Percentiles rank a stretch among this genome's conserved stretches.
phyloP scores from a whole-genome alignment of 140 eudicot species.

The Oenanthe javanica region DNA sequence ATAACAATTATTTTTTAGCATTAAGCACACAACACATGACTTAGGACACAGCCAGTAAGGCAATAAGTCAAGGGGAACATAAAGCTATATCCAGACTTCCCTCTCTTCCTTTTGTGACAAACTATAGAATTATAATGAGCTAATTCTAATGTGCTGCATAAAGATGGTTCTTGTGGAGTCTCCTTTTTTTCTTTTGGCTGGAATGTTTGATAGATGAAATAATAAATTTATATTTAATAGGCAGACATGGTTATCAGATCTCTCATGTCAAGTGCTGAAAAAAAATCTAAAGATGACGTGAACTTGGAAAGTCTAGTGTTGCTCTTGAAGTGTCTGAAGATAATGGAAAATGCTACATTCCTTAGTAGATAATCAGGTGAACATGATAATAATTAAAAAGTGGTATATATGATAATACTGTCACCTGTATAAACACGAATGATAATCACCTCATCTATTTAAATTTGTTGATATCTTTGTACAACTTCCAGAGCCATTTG shows the following conservation, averaged over 20 bases:
- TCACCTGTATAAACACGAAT: background rate
- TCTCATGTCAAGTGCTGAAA: no score
- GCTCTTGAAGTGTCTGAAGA: no score
- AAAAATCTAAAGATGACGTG: no score
- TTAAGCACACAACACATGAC: background rate
- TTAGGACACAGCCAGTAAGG: background rate
- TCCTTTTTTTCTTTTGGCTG: background rate
- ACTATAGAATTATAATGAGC: background rate
- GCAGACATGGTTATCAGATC: conserved; percentile 89
- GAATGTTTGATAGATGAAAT: background rate
- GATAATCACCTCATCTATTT: background rate
- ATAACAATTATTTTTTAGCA: no score
- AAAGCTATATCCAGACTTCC: background rate
- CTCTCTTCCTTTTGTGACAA: background rate
- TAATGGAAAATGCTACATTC: no score
- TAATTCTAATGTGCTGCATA: background rate
- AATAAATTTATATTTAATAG: conserved; percentile 13
- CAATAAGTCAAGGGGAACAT: background rate
- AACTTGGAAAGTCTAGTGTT: no score
- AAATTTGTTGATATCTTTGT: background rate
- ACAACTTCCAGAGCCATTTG: conserved; percentile 62
- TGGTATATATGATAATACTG: background rate
- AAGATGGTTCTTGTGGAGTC: background rate
- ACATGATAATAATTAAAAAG: background rate
- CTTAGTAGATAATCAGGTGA: conserved; percentile 78